Evolutionary conservation across 2,329 filamentous ascomycete species (phyloP).

Genomic region (Rachicladosporium sp.): DNA sequence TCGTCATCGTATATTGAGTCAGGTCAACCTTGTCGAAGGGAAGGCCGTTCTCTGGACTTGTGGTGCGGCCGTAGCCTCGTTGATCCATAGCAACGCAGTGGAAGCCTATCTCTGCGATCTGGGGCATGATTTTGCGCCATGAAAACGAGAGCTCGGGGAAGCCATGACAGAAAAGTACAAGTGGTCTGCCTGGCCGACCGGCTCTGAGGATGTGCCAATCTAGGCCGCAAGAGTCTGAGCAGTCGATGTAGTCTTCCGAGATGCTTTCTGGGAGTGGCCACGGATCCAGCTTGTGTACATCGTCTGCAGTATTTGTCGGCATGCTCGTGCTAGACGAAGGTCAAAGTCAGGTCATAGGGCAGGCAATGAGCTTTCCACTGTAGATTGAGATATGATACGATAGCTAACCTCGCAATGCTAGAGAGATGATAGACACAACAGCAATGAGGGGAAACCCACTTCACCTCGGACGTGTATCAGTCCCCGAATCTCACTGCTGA

Average conservation of each 20-base stretch:
- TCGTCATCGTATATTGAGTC: conserved; percentile 44
- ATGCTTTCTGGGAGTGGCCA: conserved; percentile 45
- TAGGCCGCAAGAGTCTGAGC: conserved; percentile 40
- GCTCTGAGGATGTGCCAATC: conserved; percentile 50
- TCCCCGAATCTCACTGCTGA: too few relatives aligned
- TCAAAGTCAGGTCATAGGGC: too few relatives aligned
- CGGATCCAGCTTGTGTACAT: conserved; percentile 15
- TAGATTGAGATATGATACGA: too few relatives aligned
- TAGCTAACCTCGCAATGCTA: too few relatives aligned
- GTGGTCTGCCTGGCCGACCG: conserved; percentile 37
- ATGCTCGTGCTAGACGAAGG: too few relatives aligned
- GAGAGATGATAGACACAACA: too few relatives aligned
- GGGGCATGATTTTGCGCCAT: conserved; percentile 52
- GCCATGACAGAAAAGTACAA: conserved; percentile 52
- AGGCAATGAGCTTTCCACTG: too few relatives aligned
- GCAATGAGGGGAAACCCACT: too few relatives aligned
- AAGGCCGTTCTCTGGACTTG: conserved; percentile 41
- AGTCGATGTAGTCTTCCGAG: conserved; percentile 44
- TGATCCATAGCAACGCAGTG: conserved; percentile 57
- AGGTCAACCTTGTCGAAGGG: conserved; percentile 42
- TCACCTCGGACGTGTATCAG: too few relatives aligned
- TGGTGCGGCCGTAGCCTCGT: conserved; percentile 55
- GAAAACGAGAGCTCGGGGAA: conserved; percentile 59
- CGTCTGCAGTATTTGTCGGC: too few relatives aligned
- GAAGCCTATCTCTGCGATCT: conserved; percentile 48